phyloP scores from a whole-genome alignment of 176 grass and related monocot genomes.

The Tuctoria greenei region DNA sequence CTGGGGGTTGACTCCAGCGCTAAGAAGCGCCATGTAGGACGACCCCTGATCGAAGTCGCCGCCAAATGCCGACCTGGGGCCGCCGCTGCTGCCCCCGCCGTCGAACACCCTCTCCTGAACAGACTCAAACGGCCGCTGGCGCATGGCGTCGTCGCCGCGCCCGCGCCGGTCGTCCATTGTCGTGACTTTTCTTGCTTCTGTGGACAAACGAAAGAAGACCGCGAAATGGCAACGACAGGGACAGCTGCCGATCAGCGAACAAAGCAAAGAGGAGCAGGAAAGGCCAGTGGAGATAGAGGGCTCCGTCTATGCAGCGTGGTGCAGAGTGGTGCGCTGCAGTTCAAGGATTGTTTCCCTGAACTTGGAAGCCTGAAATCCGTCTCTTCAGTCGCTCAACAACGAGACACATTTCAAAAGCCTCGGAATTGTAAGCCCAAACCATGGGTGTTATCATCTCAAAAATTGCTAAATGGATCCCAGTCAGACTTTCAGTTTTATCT shows the following conservation, averaged over 20 bases:
- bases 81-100: conserved; percentile 28
- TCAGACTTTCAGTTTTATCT: background rate
- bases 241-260: conserved; percentile 17
- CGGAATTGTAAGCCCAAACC: background rate
- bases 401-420: background rate
- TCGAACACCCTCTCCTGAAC: conserved; percentile 45
- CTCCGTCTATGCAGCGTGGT: background rate
- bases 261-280: background rate
- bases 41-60: conserved; percentile 37
- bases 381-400: background rate
- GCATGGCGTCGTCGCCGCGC: conserved; percentile 25
- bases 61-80: conserved; percentile 8
- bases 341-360: background rate
- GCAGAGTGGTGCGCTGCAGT: background rate
- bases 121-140: conserved; percentile 31
- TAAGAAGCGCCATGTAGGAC: conserved; percentile 42
- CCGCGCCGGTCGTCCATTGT: conserved; percentile 35
- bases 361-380: background rate
- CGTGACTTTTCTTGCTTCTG: conserved; percentile 18
- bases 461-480: conserved; percentile 31
- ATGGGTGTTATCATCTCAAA: conserved; percentile 1
- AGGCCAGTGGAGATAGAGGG: background rate
- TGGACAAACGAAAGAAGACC: background rate
- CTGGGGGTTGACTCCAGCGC: conserved; percentile 24
- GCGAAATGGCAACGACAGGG: conserved; percentile 27